Base-by-base conservation (phyloP, 345 rosid genomes). In the Leavenworthia alabamica region DNA sequence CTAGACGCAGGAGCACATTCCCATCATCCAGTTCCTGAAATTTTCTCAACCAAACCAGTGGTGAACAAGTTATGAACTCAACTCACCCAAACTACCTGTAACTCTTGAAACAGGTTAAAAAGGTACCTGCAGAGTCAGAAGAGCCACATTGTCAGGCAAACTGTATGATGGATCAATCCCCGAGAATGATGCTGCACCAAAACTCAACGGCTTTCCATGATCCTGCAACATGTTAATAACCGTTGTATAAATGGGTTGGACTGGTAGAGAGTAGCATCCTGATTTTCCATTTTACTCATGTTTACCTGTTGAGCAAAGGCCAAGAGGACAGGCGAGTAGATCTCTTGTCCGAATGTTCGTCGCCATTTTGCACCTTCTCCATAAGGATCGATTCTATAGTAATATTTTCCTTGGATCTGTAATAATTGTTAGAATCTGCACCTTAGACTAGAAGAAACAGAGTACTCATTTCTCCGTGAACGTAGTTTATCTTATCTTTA, bases 281-380 rank as follows among this genome's bases (percentile, higher is more conserved):
- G 3, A 11, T 72, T 17, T 31, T 27, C 53, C 33, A 40, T 11
- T 58, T 26, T 65, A 10, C 24, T 15, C 22, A 23, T 56, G 35
- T 5, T 67, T 59, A 84, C 95, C 88, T 84, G 86, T 70, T 86
- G 81, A 42, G 90, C 72, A 75, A 91, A 86, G 40, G 96, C 98
- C 66, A 91, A 75, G 49, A 91, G 72, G 54, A 88, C 83, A 7
- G 96, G 98, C 8, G 98, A 91, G 80, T 88, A 91, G 78, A 91
- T 84, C 78, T 91, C 95, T 74, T 91, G 95, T 47, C 98, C 92
- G 62, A 84, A 83, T 50, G 92, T 64, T 54, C 92, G 84, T 50
- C 98, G 92, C 98, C 98, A 91, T 71, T 83, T 86, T 28, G 98
- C 91, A 73, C 96, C 98, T 66, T 83, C 84, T 70, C 98, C 96